Evolutionary conservation across 176 grass and related monocot genomes (phyloP).

Genomic region (Carex pumila): DNA sequence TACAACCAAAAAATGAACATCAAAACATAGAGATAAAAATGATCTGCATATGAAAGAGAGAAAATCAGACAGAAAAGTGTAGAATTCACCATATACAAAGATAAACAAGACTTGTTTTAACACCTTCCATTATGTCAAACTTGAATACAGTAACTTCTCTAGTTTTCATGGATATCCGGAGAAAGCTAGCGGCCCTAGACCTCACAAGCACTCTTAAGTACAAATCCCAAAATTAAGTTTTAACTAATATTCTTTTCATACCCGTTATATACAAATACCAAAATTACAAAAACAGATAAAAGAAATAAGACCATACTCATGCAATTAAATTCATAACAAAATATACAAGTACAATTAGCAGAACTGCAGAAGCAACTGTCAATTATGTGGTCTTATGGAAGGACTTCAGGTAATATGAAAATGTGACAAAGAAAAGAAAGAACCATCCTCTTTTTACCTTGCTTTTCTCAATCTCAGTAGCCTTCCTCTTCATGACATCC

Average conservation of each 20-base stretch:
- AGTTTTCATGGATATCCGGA: not conserved
- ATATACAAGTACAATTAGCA: not conserved
- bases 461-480: constrained; percentile 87
- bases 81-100: not conserved
- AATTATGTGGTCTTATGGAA: not conserved
- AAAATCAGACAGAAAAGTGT: not conserved
- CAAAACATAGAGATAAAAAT: not conserved
- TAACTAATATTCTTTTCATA: not conserved
- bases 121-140: not conserved
- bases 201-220: not conserved
- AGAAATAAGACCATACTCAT: not conserved
- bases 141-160: not conserved
- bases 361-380: not conserved
- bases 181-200: not conserved
- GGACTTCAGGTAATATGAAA: not conserved
- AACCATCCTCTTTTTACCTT: constrained; percentile 22
- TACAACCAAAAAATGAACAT: not conserved
- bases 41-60: not conserved
- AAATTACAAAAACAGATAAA: constrained; percentile 9
- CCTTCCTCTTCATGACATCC: constrained; percentile 60
- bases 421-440: not conserved
- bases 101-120: not conserved
- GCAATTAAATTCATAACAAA: not conserved
- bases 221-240: not conserved
- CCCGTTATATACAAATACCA: not conserved